phyloP scores from a whole-genome alignment of 495 filamentous ascomycete genomes.

The Aspergillus leporis region DNA sequence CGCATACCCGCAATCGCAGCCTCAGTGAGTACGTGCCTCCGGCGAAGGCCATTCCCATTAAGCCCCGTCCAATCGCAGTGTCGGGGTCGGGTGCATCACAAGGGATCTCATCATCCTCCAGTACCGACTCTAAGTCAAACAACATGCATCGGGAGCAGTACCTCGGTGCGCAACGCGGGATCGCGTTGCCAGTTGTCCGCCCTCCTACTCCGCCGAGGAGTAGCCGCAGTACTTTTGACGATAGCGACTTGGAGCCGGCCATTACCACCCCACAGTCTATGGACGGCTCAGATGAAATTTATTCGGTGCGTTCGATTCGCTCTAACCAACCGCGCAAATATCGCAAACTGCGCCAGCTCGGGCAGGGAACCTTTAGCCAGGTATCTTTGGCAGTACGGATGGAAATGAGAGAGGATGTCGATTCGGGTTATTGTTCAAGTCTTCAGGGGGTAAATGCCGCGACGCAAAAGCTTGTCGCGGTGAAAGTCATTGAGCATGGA shows the following conservation, averaged over 20 bases:
- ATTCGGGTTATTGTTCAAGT: constrained; percentile 35
- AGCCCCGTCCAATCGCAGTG: constrained; percentile 69
- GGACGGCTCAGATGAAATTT: constrained; percentile 36
- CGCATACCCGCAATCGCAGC: constrained; percentile 70
- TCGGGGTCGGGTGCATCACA: constrained; percentile 51
- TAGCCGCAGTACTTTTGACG: constrained; percentile 46
- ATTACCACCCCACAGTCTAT: constrained; percentile 24
- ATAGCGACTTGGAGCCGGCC: constrained; percentile 34
- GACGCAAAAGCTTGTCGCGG: constrained; percentile 76
- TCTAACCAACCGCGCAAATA: constrained; percentile 55
- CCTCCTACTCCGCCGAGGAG: constrained; percentile 76
- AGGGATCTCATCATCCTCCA: constrained; percentile 43
- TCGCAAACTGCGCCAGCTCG: constrained; percentile 75
- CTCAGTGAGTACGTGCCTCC: constrained; percentile 85
- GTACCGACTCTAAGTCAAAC: constrained; percentile 45
- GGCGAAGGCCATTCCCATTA: constrained; percentile 57
- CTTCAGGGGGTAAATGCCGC: constrained; percentile 47
- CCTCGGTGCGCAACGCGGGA: constrained; percentile 73
- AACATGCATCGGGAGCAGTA: constrained; percentile 77
- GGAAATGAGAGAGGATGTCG: constrained; percentile 28
- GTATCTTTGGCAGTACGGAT: constrained; percentile 81
- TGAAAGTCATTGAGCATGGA: constrained; percentile 94
- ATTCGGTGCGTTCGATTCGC: constrained; percentile 46
- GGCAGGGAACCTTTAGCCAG: constrained; percentile 93
- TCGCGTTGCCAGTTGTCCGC: constrained; percentile 55